Conservation (phyloP, 1,284 basidiomycete species). For the Spongispora temasekensis region DNA sequence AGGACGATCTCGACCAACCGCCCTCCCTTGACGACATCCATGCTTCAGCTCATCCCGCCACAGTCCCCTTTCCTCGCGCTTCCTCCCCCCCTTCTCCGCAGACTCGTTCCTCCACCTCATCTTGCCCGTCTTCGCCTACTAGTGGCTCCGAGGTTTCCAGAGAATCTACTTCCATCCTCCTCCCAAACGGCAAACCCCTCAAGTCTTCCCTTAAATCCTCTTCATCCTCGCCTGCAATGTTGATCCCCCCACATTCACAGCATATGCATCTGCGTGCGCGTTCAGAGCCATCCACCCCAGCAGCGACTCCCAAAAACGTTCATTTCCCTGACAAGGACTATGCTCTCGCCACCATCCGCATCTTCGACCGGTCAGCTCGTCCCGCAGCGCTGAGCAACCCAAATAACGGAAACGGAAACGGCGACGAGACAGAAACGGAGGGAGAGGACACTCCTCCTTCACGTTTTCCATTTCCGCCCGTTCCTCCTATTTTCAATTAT, state of each 20-base stretch:
- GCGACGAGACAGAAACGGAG: constrained; percentile 78
- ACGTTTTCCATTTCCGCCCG: constrained; percentile 44
- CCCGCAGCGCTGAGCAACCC: constrained; percentile 54
- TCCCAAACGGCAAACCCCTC: constrained; percentile 88
- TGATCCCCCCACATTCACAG: constrained; percentile 11
- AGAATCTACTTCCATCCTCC: constrained; percentile 46
- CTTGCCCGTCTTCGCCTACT: constrained; percentile 17
- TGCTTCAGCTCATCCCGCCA: neutral
- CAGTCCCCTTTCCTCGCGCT: constrained; percentile 37
- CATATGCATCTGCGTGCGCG: constrained; percentile 47
- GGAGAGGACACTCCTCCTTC: constrained; percentile 41
- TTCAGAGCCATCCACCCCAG: constrained; percentile 72
- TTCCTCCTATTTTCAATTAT: constrained; percentile 54
- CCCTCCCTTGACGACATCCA: constrained; percentile 17
- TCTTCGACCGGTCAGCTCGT: constrained; percentile 82
- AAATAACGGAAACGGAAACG: constrained; percentile 42
- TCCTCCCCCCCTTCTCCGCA: constrained; percentile 21
- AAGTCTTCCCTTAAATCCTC: constrained; percentile 86
- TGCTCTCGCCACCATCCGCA: constrained; percentile 78
- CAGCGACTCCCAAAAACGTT: constrained; percentile 76
- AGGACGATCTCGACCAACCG: constrained; percentile 19
- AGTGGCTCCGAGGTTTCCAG: constrained; percentile 29
- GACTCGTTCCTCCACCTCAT: constrained; percentile 6
- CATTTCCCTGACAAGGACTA: constrained; percentile 75
- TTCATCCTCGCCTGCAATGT: constrained; percentile 53